Percentiles rank a stretch among this genome's conserved stretches.
Evolutionary conservation across 495 filamentous ascomycete genomes (phyloP).

Genomic region (Penicillium soppii): DNA sequence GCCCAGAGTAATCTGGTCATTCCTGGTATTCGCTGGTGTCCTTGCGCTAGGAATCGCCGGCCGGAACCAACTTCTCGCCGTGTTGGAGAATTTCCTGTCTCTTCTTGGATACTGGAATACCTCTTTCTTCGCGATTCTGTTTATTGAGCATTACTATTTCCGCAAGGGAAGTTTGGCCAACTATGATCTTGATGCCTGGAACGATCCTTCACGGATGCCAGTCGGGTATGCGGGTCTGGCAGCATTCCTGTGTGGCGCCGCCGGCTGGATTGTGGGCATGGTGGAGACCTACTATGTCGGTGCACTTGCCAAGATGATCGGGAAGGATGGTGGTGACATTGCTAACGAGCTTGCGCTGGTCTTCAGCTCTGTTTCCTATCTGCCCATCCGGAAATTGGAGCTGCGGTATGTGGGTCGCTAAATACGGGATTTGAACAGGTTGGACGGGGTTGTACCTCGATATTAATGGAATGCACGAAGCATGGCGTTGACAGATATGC

Average conservation of each 20-base stretch:
- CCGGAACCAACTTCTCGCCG: conserved; percentile 35
- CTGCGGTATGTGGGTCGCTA: conserved; percentile 29
- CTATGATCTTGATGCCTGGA: conserved; percentile 40
- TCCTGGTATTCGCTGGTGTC: conserved; percentile 40
- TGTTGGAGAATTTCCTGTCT: conserved; percentile 54
- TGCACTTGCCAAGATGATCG: conserved; percentile 23
- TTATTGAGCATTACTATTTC: conserved; percentile 61
- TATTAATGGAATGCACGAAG: not conserved
- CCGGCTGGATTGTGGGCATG: conserved; percentile 40
- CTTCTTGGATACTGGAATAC: conserved; percentile 62
- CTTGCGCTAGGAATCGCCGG: conserved; percentile 41
- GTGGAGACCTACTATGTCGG: conserved; percentile 38
- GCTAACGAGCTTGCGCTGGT: conserved; percentile 30
- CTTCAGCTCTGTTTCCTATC: conserved; percentile 20
- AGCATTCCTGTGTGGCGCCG: conserved; percentile 34
- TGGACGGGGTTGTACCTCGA: no score
- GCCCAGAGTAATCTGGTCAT: conserved; percentile 43
- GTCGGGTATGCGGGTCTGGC: conserved; percentile 27
- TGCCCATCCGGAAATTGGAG: conserved; percentile 25
- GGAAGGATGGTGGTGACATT: conserved; percentile 25
- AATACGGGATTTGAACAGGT: not conserved
- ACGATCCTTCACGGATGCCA: conserved; percentile 30
- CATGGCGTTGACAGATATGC: no score
- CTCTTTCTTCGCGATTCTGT: conserved; percentile 56
- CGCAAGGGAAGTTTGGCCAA: conserved; percentile 47